phyloP scores from a whole-genome alignment of 345 rosid species.

The Aquilaria sinensis region DNA sequence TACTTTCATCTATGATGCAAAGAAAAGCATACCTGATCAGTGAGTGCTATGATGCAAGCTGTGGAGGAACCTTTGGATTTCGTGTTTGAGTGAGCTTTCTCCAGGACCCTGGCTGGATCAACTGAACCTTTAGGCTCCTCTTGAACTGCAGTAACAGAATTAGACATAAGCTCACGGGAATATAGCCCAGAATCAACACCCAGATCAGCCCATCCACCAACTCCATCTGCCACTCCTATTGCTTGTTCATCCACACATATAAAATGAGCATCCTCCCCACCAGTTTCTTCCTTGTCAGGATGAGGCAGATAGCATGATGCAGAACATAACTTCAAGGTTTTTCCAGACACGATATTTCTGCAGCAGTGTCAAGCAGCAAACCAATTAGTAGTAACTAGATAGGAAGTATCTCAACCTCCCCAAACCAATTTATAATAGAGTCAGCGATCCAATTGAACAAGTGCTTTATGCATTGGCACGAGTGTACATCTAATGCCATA shows the following conservation, averaged over 20 bases:
- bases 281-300: conserved; percentile 98
- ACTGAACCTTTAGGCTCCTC: conserved; percentile 88
- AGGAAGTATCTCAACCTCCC: neutral
- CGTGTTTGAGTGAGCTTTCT: conserved; percentile 87
- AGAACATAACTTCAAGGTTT: conserved; percentile 65
- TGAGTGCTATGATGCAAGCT: conserved; percentile 89
- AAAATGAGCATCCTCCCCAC: conserved; percentile 99
- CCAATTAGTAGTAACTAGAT: neutral
- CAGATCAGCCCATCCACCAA: conserved; percentile 97
- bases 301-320: conserved; percentile 93
- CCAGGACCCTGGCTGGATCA: conserved; percentile 84
- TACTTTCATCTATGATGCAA: too few relatives aligned
- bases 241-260: conserved; percentile 82
- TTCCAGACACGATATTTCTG: conserved; percentile 43
- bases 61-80: conserved; percentile 92
- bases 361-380: conserved; percentile 11
- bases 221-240: conserved; percentile 95
- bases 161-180: conserved; percentile 92
- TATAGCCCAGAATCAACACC: conserved; percentile 85
- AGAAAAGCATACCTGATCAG: conserved; percentile 50
- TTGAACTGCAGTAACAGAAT: conserved; percentile 68
- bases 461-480: too few relatives aligned
- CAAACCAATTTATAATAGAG: too few relatives aligned
- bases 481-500: neutral
- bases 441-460: too few relatives aligned